Evolutionary conservation across 768 basidiomycete genomes (phyloP), one percentile per base, ranked within the genome.

Genomic region (Mycena alexandri): DNA sequence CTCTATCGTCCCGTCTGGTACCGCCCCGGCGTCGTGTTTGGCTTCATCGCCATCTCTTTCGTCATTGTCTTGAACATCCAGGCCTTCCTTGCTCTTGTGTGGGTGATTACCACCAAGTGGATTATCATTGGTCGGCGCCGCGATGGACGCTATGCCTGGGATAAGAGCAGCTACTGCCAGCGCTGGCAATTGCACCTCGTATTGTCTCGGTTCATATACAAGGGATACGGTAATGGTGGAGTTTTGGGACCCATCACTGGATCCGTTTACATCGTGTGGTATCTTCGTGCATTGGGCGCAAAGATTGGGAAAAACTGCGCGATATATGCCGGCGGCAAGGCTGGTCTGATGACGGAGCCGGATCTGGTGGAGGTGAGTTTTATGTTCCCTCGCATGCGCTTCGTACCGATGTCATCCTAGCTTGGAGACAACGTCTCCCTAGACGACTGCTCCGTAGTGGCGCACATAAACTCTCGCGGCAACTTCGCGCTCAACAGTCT

Each of bases 171-270:
- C 55, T 85, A 85, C 68, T 84, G 83, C 72, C 84, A 85, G 69
- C 79, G 83, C 38, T 85, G 84, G 84, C 82, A 85, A 71, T 75
- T 85, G n/a, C 83, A 84, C 67, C 77, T 83, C 16, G 73, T 73
- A 1, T 69, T 84, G 11, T 78, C 81, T 4, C 75, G 78, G 21
- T 72, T 81, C 38, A 62, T 83, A n/a, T 77, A 79, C 70, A 76
- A 78, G 44, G 83, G 83, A 6, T 82, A 80, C 71, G 84, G 83
- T 21, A 78, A 76, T 24, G 81, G 81, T 2, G 82, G 83, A 19
- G 79, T 83, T 7, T 75, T 84, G 1, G 80, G 76, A 1, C 77
- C 79, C 21, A 61, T 85, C 14, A 76, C 79, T 8, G 84, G 84
- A 7, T 77, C 82, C 0, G 78, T 76, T 5, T 85, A 83, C 65